Evolutionary conservation across 1,284 basidiomycete species (phyloP).

Genomic region (Moniliella sp.): DNA sequence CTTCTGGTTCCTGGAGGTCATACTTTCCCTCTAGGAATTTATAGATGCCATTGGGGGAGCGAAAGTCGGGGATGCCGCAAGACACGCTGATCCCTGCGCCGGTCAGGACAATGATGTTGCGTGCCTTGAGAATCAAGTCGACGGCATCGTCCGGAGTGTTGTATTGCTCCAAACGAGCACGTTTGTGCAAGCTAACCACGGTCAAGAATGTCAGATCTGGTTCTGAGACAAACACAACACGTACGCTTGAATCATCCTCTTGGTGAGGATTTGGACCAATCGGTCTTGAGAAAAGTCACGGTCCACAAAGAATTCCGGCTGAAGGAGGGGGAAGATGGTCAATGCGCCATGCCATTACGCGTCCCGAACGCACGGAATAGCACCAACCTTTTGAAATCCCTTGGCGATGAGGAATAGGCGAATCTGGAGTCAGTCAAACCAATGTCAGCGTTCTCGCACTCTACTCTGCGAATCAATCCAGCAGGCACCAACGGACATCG

Average conservation of each 20-base stretch:
- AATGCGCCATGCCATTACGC: not conserved
- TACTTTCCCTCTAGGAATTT: constrained; percentile 42
- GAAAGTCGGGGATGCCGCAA: constrained; percentile 31
- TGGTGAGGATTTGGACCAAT: not conserved
- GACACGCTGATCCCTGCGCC: constrained; percentile 47
- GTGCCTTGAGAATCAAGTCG: constrained; percentile 47
- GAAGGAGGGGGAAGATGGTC: not conserved
- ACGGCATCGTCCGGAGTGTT: constrained; percentile 67
- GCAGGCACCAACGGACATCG: not conserved
- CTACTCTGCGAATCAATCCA: not conserved
- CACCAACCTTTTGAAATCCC: no score
- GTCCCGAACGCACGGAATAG: no score
- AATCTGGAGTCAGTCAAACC: no score
- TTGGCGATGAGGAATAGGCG: not conserved
- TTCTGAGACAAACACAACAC: not conserved
- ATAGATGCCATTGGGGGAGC: constrained; percentile 28
- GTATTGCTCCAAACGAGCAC: constrained; percentile 52
- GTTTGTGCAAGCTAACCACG: constrained; percentile 38
- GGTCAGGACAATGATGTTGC: constrained; percentile 62
- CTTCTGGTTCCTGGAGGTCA: constrained; percentile 79
- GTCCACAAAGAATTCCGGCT: not conserved
- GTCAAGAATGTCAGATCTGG: not conserved
- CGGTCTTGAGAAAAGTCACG: not conserved
- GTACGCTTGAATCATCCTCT: not conserved
- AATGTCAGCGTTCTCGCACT: no score